Base-by-base conservation (phyloP, 768 basidiomycete genomes). In the Punctularia strigosozonata region DNA sequence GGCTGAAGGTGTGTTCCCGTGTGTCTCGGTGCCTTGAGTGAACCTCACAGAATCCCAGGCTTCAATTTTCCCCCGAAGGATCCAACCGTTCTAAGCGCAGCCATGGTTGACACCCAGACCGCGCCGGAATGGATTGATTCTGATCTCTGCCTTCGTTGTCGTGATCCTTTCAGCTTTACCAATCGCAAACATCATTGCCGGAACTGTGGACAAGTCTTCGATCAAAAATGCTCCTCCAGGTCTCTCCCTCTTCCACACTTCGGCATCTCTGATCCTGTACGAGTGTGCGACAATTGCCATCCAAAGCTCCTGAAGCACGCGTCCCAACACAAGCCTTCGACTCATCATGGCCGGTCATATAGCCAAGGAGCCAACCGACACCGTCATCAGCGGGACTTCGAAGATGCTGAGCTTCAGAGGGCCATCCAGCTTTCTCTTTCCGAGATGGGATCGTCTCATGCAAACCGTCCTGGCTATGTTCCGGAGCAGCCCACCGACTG, bases 121-220 rank as follows among this genome's bases (percentile, higher is more conserved):
- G 86, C 95, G 0, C 95, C 95, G 2, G 87, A 94, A 54, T 99
- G 95, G 95, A 83, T 89, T 31, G 94, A 98, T 55, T 90, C 90
- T 0, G 89, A 95, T 33, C 75, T 91, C 13, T 99, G 95, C 56
- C 74, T 94, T 42, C 77, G 90, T 15, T 99, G 95, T 58, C 75
- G 95, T 14, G 80, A 84, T 0, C 57, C 87, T 0, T 99, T 99
- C 59, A 75, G 80, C 1, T 91, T 97, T 55, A 95, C 91, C 22
- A 98, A 98, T 55, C 75, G 95, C 37, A 97, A 97, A 55, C 95
- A 99, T 51, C 95, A 99, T 52, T 99, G 95, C 55, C 77, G 95
- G 12, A 97, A 97, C 57, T 99, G 95, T 60, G 95, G 95, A 6
- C 80, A 83, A 54, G 90, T 98, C 12, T 98, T 95, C 53, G 94